Base-by-base conservation (phyloP, 345 rosid genomes). In the Rhizophora apiculata region DNA sequence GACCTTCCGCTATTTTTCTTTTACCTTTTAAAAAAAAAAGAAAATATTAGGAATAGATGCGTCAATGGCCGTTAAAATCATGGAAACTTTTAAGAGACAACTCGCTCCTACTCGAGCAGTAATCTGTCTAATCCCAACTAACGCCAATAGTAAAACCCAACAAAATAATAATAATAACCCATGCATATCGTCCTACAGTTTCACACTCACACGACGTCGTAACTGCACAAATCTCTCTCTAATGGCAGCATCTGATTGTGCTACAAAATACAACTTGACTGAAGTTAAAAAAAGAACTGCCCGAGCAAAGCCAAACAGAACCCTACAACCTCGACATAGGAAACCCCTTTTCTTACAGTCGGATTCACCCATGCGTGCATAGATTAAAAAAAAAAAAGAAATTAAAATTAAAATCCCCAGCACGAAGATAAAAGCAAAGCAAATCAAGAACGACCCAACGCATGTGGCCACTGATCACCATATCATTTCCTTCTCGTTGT, bases 291-390 rank as follows among this genome's bases (percentile, higher is more conserved):
- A 2, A 11, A 39, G 46, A 39, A 10, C 11, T 10, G 15, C 15
- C 46, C 15, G 34, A 43, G 58, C 49, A 62, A 58, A 43, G 65
- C 81, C 74, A 56, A 77, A 78, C 73, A 79, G 67, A 82, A 73
- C 78, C 80, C 62, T 62, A 73, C 81, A 51, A 52, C 64, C 65
- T 58, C 49, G 22, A 57, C 22, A 71, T 21, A 53, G 53, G 76
- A 74, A 63, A 70, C 46, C 1, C 16, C 18, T 4, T 13, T 43
- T 43, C 74, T 69, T 24, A 13, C 79, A 78, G 64, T 30, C 65
- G 58, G 71, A 74, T 68, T 70, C 80, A 63, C 62, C 85, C 88
- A 74, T 73, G 80, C 84, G 82, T 84, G 84, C 79, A 54, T 58
- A 64, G 24, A 63, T 70, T 37, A 73, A 59, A 68, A 37, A 64